These are phyloP conservation scores for Xylariomycetidae sp. DNA, from an alignment of 2,329 filamentous ascomycete genomes.

Conservation along the genomic window DNA sequence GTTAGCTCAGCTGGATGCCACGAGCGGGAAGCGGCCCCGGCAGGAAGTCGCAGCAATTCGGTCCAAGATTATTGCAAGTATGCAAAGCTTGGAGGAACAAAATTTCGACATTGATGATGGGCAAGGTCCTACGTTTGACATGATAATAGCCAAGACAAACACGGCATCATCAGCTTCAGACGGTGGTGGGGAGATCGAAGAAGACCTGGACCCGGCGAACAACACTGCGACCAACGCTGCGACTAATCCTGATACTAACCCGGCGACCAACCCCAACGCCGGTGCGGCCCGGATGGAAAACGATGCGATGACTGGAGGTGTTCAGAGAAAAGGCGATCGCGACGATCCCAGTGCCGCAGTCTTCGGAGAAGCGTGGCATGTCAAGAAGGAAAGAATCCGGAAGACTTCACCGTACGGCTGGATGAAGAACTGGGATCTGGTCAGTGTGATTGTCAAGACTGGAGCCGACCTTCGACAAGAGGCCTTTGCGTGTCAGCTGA, in stretches of 20 bases:
- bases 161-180: slow-evolving; percentile 37
- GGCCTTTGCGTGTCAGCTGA: slow-evolving; percentile 81
- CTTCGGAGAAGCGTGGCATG: slow-evolving; percentile 80
- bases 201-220: slow-evolving; percentile 39
- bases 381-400: slow-evolving; percentile 77
- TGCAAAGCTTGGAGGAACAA: slow-evolving; percentile 82
- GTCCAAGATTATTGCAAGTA: slow-evolving; percentile 82
- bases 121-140: slow-evolving; percentile 71
- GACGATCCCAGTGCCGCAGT: slow-evolving; percentile 82
- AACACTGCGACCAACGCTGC: too few species aligned
- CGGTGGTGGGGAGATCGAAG: slow-evolving; percentile 25
- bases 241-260: too few species aligned
- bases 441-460: slow-evolving; percentile 85
- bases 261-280: slow-evolving; percentile 61
- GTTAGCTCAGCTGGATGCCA: slow-evolving; percentile 76
- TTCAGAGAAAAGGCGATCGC: slow-evolving; percentile 73
- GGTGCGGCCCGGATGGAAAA: slow-evolving; percentile 84
- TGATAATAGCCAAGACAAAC: slow-evolving; percentile 70
- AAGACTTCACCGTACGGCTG: slow-evolving; percentile 79
- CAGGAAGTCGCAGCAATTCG: slow-evolving; percentile 78
- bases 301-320: slow-evolving; percentile 78
- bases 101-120: slow-evolving; percentile 71
- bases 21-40: slow-evolving; percentile 71
- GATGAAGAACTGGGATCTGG: slow-evolving; percentile 85
- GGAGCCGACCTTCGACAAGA: slow-evolving; percentile 78